Conservation (phyloP, 78 protist species). For the Dictyostelium brefeldianum region DNA sequence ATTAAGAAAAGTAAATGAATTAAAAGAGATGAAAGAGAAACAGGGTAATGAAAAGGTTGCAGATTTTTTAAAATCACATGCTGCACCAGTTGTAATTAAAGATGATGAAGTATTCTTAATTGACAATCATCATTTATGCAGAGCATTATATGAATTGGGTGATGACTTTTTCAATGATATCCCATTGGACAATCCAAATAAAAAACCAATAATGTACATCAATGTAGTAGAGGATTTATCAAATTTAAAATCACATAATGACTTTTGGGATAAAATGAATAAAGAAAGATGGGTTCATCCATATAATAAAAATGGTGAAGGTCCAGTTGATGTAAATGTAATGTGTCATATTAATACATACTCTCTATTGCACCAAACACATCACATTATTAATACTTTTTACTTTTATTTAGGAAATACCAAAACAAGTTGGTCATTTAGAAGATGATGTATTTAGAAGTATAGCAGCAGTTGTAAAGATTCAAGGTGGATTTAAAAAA, state of each 20-base stretch:
- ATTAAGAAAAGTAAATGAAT: constrained; percentile 44
- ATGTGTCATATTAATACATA: not conserved
- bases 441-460: constrained; percentile 60
- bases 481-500: constrained; percentile 77
- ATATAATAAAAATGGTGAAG: constrained; percentile 67
- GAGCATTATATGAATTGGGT: constrained; percentile 63
- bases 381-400: not conserved
- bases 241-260: not conserved
- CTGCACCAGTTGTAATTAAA: constrained; percentile 61
- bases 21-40: constrained; percentile 14
- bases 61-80: constrained; percentile 36
- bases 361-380: not conserved
- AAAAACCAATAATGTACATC: constrained; percentile 38
- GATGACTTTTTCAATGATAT: constrained; percentile 61
- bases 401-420: constrained; percentile 6
- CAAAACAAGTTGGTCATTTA: constrained; percentile 8
- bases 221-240: constrained; percentile 58
- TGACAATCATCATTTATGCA: constrained; percentile 77
- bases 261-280: constrained; percentile 66
- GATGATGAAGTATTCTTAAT: constrained; percentile 46
- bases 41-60: constrained; percentile 31
- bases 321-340: constrained; percentile 38
- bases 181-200: not conserved
- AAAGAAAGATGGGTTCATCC: constrained; percentile 74
- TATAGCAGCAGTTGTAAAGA: constrained; percentile 79